phyloP scores from a whole-genome alignment of 2,329 filamentous ascomycete genomes.

The Xenoacremonium recifei region DNA sequence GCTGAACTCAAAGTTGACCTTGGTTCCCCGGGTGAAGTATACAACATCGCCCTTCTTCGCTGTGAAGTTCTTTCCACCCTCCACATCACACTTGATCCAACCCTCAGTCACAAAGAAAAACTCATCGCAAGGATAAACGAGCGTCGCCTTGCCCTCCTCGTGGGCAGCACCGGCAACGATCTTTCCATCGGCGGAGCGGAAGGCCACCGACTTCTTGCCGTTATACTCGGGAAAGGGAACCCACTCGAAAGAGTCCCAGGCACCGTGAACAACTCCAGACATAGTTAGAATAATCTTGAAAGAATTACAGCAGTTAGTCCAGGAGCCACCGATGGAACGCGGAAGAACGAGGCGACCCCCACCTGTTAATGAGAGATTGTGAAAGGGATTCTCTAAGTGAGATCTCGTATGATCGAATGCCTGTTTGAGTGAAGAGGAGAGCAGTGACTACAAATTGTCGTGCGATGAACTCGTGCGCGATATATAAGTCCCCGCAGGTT shows the following conservation, averaged over 20 bases:
- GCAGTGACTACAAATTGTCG: too few relatives aligned
- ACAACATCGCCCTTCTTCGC: conserved; percentile 2
- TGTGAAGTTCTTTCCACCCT: conserved; percentile 1
- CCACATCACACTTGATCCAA: conserved; percentile 1
- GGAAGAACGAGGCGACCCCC: conserved; percentile 1
- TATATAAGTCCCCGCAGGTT: too few relatives aligned
- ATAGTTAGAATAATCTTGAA: too few relatives aligned
- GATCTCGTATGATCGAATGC: too few relatives aligned
- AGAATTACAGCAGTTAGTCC: background rate
- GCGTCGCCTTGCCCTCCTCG: conserved; percentile 1
- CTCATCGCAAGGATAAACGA: conserved; percentile 2
- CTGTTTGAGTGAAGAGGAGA: too few relatives aligned
- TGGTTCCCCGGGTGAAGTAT: background rate
- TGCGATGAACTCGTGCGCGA: too few relatives aligned
- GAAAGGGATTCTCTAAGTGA: too few relatives aligned
- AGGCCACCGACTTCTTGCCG: conserved; percentile 5
- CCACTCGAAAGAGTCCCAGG: conserved; percentile 7
- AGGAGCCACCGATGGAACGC: background rate
- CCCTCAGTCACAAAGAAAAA: conserved; percentile 3
- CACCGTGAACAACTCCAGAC: conserved; percentile 3
- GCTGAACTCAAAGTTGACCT: conserved; percentile 2
- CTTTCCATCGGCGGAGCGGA: conserved; percentile 2
- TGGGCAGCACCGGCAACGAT: background rate
- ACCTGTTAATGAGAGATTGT: too few relatives aligned
- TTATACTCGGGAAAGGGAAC: conserved; percentile 6